Base-by-base conservation (phyloP, 495 filamentous ascomycete genomes). In the Pyronema domesticum region DNA sequence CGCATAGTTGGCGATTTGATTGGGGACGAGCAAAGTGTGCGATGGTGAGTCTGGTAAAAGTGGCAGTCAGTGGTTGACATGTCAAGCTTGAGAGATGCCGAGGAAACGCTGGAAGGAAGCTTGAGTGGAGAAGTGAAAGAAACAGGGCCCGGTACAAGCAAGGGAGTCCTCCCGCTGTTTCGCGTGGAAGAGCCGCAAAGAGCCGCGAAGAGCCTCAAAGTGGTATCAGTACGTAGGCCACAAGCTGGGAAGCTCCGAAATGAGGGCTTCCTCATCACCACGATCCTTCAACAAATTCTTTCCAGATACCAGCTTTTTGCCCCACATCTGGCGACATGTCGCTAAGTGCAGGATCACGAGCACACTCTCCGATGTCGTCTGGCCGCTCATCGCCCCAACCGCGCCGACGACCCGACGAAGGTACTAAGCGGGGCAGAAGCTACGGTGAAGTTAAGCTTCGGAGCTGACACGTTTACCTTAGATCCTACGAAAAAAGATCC, bases 401-500 rank as follows among this genome's bases (percentile, higher is more conserved):
- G 55, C 75, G 78, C 58, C 61, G 67, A 59, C 70, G 71, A 56
- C 65, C 55, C 37, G 73, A 76, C 56, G 73, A 77, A 68, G 74
- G 74, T 76, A 51, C 23, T 30, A 30, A 30, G 47, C 11, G 15
- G 39, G 15, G 39, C 11, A 42, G 39, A 13, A 42, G 39, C 39
- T 42, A 17, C 3, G 1, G 11, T 42, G 15, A 13, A 13, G 6
- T 42, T 42, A 13, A 42, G 39, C 39, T 19, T 50, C 47, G 7
- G 18, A 36, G 44, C 40, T 35, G 42, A 37, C 37, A 13, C 35
- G 30, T 19, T 39, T 37, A 7, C 55, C 44, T 13, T 49, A 86
- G 86, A 86, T 43, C 66, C 73, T 44, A 71, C 80, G 17, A 80
- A 75, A 57, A 93, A 91, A 68, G 89, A 98, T 70, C 95, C 94